These are phyloP conservation scores for Clarireedia monteithiana DNA, from an alignment of 2,329 filamentous ascomycete species.

Conservation along the genomic window DNA sequence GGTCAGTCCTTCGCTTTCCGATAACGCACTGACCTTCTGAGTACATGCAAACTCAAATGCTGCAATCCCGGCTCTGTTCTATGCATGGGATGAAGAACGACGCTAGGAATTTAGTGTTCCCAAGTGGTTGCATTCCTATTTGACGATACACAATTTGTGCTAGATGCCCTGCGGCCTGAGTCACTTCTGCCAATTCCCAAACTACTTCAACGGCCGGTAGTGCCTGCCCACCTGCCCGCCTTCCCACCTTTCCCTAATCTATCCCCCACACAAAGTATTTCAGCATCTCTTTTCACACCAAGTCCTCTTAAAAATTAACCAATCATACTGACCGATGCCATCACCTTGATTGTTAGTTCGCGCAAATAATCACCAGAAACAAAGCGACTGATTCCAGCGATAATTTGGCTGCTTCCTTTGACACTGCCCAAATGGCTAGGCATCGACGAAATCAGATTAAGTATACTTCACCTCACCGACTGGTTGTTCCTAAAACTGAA, in stretches of 20 bases:
- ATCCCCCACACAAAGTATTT: no score
- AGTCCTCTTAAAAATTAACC: no score
- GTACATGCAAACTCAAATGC: neutral
- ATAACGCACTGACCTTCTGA: neutral
- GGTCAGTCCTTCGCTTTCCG: neutral
- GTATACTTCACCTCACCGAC: neutral
- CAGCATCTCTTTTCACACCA: no score
- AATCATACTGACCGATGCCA: no score
- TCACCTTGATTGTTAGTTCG: no score
- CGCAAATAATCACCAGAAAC: neutral
- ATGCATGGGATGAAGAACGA: neutral
- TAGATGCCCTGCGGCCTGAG: no score
- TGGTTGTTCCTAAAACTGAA: slow-evolving; percentile 14
- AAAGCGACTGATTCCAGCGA: neutral
- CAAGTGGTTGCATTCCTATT: neutral
- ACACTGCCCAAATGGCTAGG: neutral
- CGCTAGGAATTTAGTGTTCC: neutral
- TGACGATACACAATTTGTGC: neutral
- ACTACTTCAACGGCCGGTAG: no score
- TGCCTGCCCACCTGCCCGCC: no score
- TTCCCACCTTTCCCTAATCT: no score
- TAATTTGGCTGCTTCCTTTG: neutral
- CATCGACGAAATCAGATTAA: neutral
- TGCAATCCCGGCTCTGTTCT: neutral
- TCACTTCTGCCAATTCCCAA: no score